Evolutionary conservation across 768 basidiomycete species (phyloP), one percentile per base, ranked within the genome.

Genomic region (Boletus eberwhitei): DNA sequence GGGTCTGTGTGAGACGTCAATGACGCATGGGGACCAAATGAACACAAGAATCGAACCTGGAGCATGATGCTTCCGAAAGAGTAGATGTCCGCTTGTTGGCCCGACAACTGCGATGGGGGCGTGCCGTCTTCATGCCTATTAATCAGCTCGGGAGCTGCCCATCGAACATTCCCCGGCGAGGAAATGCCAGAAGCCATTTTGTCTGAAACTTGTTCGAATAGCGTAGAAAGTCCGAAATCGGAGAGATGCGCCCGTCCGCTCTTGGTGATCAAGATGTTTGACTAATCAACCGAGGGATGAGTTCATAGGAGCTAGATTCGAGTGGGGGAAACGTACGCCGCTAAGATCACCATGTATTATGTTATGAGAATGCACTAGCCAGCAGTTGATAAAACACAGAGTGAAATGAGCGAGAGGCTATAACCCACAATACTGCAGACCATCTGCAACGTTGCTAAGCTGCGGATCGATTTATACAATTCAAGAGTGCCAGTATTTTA

Each of bases 291-390:
- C 4, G 32, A 41, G 1, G 0, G 14, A 50, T 63, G 14, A 65
- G 43, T 32, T 29, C 3, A 4, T 35, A 39, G 8, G 14, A 26
- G 38, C 8, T 12, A 7, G 12, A 46, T 32, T 34, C 14, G n/a
- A 22, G 21, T 0, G 26, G 5, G 29, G 32, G 17, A 12, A 14
- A 68, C 61, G 4, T 46, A 59, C 77, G 9, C 73, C 69, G 55
- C 75, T 75, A 17, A 78, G 45, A 43, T 78, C 77, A 4, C 77
- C 75, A 29, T 78, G 77, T 22, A 74, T 63, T 22, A 65, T 16
- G n/a, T 55, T 26, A 67, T 54, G 44, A 14, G 59, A 36, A 41
- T 64, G 63, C 47, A 68, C 63, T 70, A 50, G 35, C 4, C 29
- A 40, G 37, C 21, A 19, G 46, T 57, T 21, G 21, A 34, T 29